Base-by-base conservation (phyloP, 345 rosid species). In the Citrus trifoliata region DNA sequence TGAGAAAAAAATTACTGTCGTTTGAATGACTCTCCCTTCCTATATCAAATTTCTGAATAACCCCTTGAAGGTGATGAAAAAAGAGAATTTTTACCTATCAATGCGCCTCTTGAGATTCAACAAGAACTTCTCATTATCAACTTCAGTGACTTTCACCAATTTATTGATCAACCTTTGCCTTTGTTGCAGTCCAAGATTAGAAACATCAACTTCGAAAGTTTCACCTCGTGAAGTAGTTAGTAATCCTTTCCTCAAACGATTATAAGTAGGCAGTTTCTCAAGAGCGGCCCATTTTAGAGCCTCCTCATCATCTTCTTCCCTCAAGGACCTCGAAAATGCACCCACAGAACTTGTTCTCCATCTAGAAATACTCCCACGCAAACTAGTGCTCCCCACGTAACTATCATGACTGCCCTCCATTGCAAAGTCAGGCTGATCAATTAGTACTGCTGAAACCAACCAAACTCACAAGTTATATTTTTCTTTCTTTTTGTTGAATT, bases 271-370 rank as follows among this genome's bases (percentile, higher is more conserved):
- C 21, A 89, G 70, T 74, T 66, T 88, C 81, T 89, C 89, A 21
- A 87, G 71, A 0, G 89, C 89, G 1, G 92, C 92, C 90, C 90
- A 89, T 75, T 73, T 83, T 4, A 89, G 80, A 19, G 89, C 90
- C 37, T 88, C 90, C 38, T 89, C 93, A 12, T 91, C 97, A 61
- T 93, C 88, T 77, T 88, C 97, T 14, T 89, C 89, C 63, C 92
- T 38, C 1, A 86, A 82, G 4, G 97, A 93, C 65, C 79, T 81
- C 18, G 94, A 89, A 77, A 91, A 93, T 3, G 75, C 87, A 22
- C 89, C 92, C 21, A 24, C 48, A 10, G 83, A 79, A 32, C 63
- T 81, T 79, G 78, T 84, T 74, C 88, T 86, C 87, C 83, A 35
- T n/a, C n/a, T 21, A 22, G 51, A 37, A 67, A 4, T 10, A 37